Evolutionary conservation across 768 basidiomycete genomes (phyloP), one percentile per base, ranked within the genome.

Genomic region (Boletus pseudopeckii): DNA sequence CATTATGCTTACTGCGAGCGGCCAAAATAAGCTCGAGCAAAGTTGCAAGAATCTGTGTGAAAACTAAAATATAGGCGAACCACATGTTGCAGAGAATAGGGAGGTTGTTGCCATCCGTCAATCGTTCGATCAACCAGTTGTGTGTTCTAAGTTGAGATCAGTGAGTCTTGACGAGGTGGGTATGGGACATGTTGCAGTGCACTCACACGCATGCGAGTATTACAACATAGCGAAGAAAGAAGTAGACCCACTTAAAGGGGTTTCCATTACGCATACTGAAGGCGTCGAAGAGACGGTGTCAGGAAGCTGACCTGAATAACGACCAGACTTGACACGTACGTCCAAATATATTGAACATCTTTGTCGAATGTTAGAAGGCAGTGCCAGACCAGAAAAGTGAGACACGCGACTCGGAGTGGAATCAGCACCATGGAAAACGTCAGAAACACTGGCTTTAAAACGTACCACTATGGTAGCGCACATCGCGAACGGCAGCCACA

Each of bases 211-310:
- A 64, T 28, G 53, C 56, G 5, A 54, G 26, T 39, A 70, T 48
- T 6, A 52, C 53, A 38, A 50, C 37, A 54, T 70, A 70, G n/a
- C 58, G 68, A 55, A 68, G 54, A 44, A 63, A 60, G n/a, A 68
- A 36, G 26, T 68, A 68, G 17, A 65, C 17, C 71, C 72, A 72
- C 48, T 68, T 73, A 28, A 65, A 57, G 5, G 51, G 48, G 8
- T 43, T 63, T n/a, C 22, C 45, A 17, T 58, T 58, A 10, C 50
- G 54, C 56, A 69, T 69, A 13, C 67, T 72, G 34, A n/a, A 13
- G 22, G 7, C 15, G 13, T 15, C n/a, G 13, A 45, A 33, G 11
- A 45, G 9, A 9, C 1, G 15, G 26, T 7, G 7, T 59, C 33
- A 45, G 36, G 3, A 22, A 44, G 32, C 8, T 8, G 11, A 20